Conservation (phyloP, 768 basidiomycete species). For the Tylopilus vinaceipallidus region DNA sequence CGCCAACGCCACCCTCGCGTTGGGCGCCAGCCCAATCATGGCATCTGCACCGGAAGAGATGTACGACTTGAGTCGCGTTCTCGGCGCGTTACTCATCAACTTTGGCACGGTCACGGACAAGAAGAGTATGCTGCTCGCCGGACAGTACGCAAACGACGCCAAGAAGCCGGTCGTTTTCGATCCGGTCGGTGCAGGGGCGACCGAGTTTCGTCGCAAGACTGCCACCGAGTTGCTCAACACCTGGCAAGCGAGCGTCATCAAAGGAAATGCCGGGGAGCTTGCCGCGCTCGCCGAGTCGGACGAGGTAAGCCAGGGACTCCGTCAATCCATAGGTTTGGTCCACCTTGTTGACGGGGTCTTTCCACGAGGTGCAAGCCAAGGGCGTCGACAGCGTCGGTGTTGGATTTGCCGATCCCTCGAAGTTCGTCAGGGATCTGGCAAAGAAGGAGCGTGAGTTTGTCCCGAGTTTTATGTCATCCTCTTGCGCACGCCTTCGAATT, state of each 20-base stretch:
- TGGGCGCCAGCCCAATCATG: constrained; percentile 94
- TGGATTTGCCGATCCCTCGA: constrained; percentile 73
- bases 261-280: constrained; percentile 91
- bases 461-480: neutral
- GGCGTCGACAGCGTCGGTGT: constrained; percentile 85
- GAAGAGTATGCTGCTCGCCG: constrained; percentile 75
- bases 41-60: constrained; percentile 82
- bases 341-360: neutral
- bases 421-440: constrained; percentile 69
- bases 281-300: constrained; percentile 70
- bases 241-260: constrained; percentile 90
- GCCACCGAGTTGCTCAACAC: constrained; percentile 60
- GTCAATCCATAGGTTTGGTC: neutral
- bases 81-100: constrained; percentile 76
- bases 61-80: constrained; percentile 66
- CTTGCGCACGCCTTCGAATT: neutral
- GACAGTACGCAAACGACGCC: constrained; percentile 62
- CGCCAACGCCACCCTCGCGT: constrained; percentile 84
- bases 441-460: constrained; percentile 63
- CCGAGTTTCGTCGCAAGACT: constrained; percentile 59
- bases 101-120: constrained; percentile 77
- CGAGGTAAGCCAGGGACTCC: constrained; percentile 50
- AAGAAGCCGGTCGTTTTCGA: constrained; percentile 84
- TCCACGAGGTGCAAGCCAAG: constrained; percentile 58
- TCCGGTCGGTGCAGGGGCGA: constrained; percentile 90